Evolutionary conservation across 495 filamentous ascomycete species (phyloP).

Genomic region (Bryoglossum gracile): DNA sequence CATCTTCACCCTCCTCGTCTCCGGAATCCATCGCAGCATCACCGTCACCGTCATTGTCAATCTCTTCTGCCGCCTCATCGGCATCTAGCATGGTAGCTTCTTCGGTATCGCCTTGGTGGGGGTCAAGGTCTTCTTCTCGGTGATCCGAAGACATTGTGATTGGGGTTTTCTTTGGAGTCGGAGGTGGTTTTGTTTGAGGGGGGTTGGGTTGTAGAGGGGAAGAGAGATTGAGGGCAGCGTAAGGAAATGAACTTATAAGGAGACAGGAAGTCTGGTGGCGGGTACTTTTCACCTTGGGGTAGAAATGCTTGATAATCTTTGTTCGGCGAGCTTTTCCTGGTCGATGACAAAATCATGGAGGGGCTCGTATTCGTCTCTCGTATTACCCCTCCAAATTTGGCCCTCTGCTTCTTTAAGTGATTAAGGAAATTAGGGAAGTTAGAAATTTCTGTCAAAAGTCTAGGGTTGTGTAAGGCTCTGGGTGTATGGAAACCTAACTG

Average conservation of each 20-base stretch:
- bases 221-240: too few species aligned
- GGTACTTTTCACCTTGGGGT: too few species aligned
- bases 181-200: not conserved
- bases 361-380: not conserved
- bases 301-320: slow-evolving; percentile 15
- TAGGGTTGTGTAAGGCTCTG: too few species aligned
- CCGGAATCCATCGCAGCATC: slow-evolving; percentile 70
- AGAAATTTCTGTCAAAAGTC: too few species aligned
- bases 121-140: slow-evolving; percentile 26
- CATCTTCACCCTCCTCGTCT: slow-evolving; percentile 41
- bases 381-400: too few species aligned
- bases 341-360: slow-evolving; percentile 9
- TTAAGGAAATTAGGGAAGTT: too few species aligned
- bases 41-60: slow-evolving; percentile 60
- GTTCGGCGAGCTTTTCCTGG: slow-evolving; percentile 4
- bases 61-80: slow-evolving; percentile 65
- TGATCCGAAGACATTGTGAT: slow-evolving; percentile 37
- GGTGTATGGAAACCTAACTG: too few species aligned
- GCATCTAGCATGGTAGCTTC: slow-evolving; percentile 54
- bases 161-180: not conserved
- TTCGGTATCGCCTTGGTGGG: slow-evolving; percentile 38
- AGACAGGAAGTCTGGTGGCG: too few species aligned
- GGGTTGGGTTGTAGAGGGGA: not conserved
- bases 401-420: too few species aligned
- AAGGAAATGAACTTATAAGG: too few species aligned